Conservation (phyloP, 192 early-diverging fungal species). For the Entomortierella chlamydospora region DNA sequence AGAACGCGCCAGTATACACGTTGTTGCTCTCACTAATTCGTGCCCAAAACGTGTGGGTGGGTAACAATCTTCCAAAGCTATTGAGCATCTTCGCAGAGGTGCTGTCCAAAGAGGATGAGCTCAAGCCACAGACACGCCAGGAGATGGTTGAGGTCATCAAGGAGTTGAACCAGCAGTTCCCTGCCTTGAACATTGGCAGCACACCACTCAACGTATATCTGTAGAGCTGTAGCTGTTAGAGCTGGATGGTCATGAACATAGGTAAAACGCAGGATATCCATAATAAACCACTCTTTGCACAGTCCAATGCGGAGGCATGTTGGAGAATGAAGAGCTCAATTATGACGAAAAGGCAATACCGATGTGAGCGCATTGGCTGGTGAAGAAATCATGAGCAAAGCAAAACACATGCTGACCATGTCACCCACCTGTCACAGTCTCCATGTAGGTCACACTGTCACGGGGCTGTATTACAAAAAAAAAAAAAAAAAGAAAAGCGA, state of each 20-base stretch:
- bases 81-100: slow-evolving; percentile 69
- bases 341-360: too few relatives aligned
- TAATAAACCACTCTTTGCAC: too few relatives aligned
- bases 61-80: slow-evolving; percentile 62
- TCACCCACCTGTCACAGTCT: slow-evolving; percentile 52
- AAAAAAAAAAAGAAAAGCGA: background rate
- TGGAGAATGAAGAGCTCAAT: too few relatives aligned
- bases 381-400: too few relatives aligned
- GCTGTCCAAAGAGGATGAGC: slow-evolving; percentile 67
- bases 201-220: slow-evolving; percentile 29
- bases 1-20: slow-evolving; percentile 82
- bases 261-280: too few relatives aligned
- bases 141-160: slow-evolving; percentile 70
- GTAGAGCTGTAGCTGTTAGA: too few relatives aligned
- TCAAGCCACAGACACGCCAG: slow-evolving; percentile 63
- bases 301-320: too few relatives aligned
- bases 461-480: background rate
- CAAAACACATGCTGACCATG: slow-evolving; percentile 58
- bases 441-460: slow-evolving; percentile 26
- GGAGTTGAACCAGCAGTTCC: slow-evolving; percentile 57
- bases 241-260: too few relatives aligned
- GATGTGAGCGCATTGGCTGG: too few relatives aligned
- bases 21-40: slow-evolving; percentile 75
- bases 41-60: slow-evolving; percentile 62
- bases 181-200: slow-evolving; percentile 39